Base-by-base conservation (phyloP, 768 basidiomycete genomes). In the Leccinum subtestaceum region DNA sequence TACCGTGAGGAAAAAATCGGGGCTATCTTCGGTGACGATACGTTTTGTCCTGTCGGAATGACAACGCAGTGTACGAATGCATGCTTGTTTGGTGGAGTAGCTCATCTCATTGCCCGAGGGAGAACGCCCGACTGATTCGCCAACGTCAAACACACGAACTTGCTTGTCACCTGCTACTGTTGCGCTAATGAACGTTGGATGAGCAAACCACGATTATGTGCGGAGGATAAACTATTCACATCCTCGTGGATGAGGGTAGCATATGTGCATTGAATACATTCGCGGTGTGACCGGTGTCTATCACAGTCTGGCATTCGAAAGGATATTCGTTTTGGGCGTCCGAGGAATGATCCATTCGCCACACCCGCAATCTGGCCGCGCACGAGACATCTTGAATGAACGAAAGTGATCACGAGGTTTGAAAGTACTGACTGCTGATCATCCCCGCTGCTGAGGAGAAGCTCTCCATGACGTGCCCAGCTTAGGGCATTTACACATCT, bases 231-330 rank as follows among this genome's bases (percentile, higher is more conserved):
- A 50, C 60, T 60, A 68, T 84, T 77, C 72, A 92, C 84, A 95
- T 88, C 54, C 85, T 82, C n/a, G 86, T 82, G 11, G 91, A 90
- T 62, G 82, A 76, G 0, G 92, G 91, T 2, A 96, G 77, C 80
- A 91, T 87, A 49, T 90, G 84, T 0, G 83, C 85, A 63, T 87
- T 90, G 77, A 96, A 96, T 49, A 96, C 91, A 66, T 96, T 96
- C 12, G 81, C 84, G 49, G 75, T 80, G 70, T 96, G 93, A 3
- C 91, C 91, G 0, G 93, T 94, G 13, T 79, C 71, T 52, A 95
- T 85, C n/a, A 88, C 81, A 8, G 84, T 78, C 57, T 83, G 78
- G 67, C 82, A 91, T 45, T 75, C 72, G 72, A 85, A 92, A 27
- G 83, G 87, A 75, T 86, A 89, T 45, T 83, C 82, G 31, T 78